phyloP scores from a whole-genome alignment of 257 asterid species.

The Solanum pinnatisectum region DNA sequence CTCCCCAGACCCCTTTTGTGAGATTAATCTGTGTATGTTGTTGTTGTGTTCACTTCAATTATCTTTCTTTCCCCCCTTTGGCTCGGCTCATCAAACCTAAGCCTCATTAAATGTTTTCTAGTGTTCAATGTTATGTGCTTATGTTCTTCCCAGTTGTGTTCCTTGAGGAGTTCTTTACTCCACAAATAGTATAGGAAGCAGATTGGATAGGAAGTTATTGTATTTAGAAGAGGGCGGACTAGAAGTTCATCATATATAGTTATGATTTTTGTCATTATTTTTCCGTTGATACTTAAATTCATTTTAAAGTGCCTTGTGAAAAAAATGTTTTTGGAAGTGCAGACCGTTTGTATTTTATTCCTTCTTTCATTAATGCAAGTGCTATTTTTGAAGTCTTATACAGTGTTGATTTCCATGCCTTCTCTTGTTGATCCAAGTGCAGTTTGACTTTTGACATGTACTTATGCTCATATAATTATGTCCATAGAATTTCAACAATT shows the following conservation, averaged over 20 bases:
- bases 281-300: background rate
- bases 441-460: background rate
- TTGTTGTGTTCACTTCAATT: background rate
- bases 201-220: background rate
- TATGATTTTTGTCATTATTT: background rate
- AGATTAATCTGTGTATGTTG: background rate
- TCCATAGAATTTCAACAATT: background rate
- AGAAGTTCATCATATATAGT: background rate
- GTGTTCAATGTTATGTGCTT: background rate
- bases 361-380: background rate
- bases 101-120: background rate
- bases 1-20: background rate
- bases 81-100: background rate
- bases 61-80: background rate
- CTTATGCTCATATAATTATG: background rate
- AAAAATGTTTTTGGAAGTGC: background rate
- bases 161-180: background rate
- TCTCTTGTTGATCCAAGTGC: background rate
- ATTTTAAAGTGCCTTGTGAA: background rate
- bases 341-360: background rate
- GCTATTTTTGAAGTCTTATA: background rate
- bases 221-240: background rate
- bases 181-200: background rate
- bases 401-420: background rate
- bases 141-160: background rate